Percentiles rank a stretch among this genome's conserved stretches.
Conservation (phyloP, 257 asterid species). For the Solanum bulbocastanum region DNA sequence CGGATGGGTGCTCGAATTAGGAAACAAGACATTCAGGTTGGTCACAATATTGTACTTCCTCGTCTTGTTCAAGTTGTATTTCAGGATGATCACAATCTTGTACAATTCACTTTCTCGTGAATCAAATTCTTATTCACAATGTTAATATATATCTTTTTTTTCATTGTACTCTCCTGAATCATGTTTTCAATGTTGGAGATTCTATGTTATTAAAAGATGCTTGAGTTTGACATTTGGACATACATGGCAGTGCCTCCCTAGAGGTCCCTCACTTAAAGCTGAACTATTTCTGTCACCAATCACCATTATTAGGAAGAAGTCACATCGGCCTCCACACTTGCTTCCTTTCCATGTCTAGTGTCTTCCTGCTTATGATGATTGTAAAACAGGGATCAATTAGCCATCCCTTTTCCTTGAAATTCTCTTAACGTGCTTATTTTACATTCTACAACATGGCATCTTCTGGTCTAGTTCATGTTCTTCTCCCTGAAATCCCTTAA, state of each 20-base stretch:
- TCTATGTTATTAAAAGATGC: neutral
- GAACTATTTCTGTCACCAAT: neutral
- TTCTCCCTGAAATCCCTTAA: neutral
- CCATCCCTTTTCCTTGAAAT: neutral
- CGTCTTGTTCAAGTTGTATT: neutral
- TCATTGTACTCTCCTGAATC: neutral
- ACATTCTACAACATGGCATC: neutral
- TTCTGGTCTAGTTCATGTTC: neutral
- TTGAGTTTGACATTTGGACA: neutral
- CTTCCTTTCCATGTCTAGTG: neutral
- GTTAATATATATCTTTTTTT: neutral
- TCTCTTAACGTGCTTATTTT: neutral
- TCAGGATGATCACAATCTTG: neutral
- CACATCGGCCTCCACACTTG: neutral
- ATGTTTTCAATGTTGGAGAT: neutral
- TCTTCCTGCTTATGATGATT: neutral
- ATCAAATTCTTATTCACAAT: neutral
- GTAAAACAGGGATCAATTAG: neutral
- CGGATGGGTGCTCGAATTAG: conserved; percentile 62
- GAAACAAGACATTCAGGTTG: conserved; percentile 54
- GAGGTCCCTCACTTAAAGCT: neutral
- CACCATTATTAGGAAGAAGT: neutral
- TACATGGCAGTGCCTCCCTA: neutral
- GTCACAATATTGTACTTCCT: neutral
- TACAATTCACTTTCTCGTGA: neutral